Percentiles rank a stretch among this genome's conserved stretches.
phyloP scores from a whole-genome alignment of 2,329 filamentous ascomycete species.

The Penicillium verrucosum region DNA sequence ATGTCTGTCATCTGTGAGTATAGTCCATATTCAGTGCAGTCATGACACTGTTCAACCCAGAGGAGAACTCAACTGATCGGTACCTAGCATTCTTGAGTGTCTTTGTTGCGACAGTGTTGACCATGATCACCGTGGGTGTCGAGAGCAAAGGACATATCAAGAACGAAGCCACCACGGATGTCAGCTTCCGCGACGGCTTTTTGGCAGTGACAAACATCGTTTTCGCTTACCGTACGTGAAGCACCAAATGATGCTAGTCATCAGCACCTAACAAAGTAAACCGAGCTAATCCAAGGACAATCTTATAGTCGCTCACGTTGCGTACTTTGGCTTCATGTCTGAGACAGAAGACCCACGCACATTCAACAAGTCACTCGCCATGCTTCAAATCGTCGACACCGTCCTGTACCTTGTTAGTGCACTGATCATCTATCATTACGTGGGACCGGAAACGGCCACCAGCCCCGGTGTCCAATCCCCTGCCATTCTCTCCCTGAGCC shows the following conservation, averaged over 20 bases:
- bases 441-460: constrained; percentile 46
- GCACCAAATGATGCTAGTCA: not conserved
- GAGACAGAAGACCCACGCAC: constrained; percentile 61
- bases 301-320: constrained; percentile 53
- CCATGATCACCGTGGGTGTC: constrained; percentile 63
- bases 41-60: not conserved
- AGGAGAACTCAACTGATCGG: not conserved
- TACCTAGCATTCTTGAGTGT: constrained; percentile 59
- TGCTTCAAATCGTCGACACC: constrained; percentile 60
- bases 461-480: constrained; percentile 54
- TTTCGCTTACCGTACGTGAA: constrained; percentile 58
- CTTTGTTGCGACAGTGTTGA: constrained; percentile 59
- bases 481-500: constrained; percentile 61
- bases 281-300: not conserved
- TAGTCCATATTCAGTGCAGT: not conserved
- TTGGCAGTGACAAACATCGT: constrained; percentile 65
- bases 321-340: constrained; percentile 64
- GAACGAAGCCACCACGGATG: constrained; percentile 36
- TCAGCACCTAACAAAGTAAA: not conserved
- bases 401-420: constrained; percentile 64
- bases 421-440: constrained; percentile 65
- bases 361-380: constrained; percentile 60
- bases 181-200: constrained; percentile 55
- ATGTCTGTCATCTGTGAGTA: constrained; percentile 56
- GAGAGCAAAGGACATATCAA: constrained; percentile 40